Conservation (phyloP, 169 alveolate genomes). For the Plasmodium berghei region DNA sequence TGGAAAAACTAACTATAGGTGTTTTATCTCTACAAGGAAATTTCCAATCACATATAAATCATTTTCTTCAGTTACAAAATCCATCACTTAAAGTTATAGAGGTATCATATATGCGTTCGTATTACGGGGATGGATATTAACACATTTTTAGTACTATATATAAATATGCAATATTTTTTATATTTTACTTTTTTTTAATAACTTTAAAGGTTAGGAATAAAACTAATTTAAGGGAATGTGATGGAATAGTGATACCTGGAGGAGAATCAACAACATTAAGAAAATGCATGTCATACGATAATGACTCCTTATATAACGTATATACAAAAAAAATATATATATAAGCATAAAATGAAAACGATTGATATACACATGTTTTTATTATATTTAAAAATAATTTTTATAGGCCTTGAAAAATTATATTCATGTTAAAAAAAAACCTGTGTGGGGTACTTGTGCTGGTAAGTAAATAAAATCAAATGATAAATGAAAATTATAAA, state of each 20-base stretch:
- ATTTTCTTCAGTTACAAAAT: slow-evolving; percentile 37
- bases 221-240: slow-evolving; percentile 26
- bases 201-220: slow-evolving; percentile 37
- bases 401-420: slow-evolving; percentile 45
- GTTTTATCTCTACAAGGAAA: slow-evolving; percentile 70
- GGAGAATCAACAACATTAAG: slow-evolving; percentile 70
- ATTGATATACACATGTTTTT: neutral
- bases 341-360: neutral
- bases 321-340: neutral
- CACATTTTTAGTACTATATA: neutral
- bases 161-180: neutral
- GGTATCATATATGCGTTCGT: slow-evolving; percentile 2
- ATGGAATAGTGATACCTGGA: slow-evolving; percentile 73
- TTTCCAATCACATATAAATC: slow-evolving; percentile 55
- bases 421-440: slow-evolving; percentile 57
- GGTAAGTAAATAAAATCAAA: slow-evolving; percentile 14
- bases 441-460: slow-evolving; percentile 75
- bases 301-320: slow-evolving; percentile 68
- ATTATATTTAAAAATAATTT: neutral
- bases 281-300: slow-evolving; percentile 50
- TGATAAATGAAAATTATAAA: neutral
- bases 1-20: slow-evolving; percentile 52
- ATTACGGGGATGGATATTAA: neutral
- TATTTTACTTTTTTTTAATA: neutral
- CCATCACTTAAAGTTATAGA: slow-evolving; percentile 30